phyloP scores from a whole-genome alignment of 768 basidiomycete species.

The Gelatoporia subvermispora region DNA sequence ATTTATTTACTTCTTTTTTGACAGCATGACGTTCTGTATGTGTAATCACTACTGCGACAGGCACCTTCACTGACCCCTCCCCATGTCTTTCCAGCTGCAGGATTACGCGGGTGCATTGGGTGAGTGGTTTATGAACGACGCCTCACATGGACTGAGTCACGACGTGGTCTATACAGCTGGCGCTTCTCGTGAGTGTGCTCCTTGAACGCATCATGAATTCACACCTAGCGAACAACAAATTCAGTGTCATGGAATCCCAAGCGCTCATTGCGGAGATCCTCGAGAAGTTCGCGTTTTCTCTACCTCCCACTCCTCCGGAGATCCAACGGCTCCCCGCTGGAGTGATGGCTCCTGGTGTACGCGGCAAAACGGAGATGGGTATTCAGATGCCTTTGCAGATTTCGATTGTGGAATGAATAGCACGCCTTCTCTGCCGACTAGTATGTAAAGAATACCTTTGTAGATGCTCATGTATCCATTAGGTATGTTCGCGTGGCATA shows the following conservation, averaged over 20 bases:
- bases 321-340: constrained; percentile 26
- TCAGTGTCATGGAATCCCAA: constrained; percentile 29
- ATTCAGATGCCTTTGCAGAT: constrained; percentile 29
- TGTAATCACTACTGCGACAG: not conserved
- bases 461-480: too few relatives aligned
- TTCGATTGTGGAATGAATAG: constrained; percentile 6
- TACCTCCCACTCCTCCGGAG: constrained; percentile 23
- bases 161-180: constrained; percentile 10
- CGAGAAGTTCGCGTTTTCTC: constrained; percentile 28
- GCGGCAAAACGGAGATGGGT: constrained; percentile 20
- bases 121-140: not conserved
- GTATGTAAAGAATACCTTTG: too few relatives aligned
- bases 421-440: too few relatives aligned
- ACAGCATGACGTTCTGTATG: constrained; percentile 11
- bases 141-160: too few relatives aligned
- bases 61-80: too few relatives aligned
- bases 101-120: not conserved
- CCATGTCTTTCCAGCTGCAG: constrained; percentile 1
- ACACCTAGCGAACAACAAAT: not conserved
- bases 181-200: constrained; percentile 24
- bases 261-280: constrained; percentile 29
- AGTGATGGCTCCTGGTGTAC: constrained; percentile 28
- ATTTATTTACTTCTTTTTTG: not conserved
- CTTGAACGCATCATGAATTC: not conserved
- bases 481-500: too few relatives aligned